phyloP scores from a whole-genome alignment of 805 yeast species.

The Saccharomycopsis sp. region DNA sequence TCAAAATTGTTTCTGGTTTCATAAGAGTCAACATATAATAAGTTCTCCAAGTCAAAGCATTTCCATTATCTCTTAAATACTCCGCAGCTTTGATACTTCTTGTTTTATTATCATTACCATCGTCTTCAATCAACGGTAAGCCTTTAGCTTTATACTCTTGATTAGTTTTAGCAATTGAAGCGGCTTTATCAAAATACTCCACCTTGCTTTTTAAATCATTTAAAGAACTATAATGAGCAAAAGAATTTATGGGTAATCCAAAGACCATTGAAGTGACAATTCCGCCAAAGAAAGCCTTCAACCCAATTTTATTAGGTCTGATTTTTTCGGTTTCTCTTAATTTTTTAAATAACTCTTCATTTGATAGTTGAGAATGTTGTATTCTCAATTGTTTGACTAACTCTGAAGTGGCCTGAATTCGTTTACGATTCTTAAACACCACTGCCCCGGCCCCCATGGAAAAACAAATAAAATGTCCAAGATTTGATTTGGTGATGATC shows the following conservation, averaged over 20 bases:
- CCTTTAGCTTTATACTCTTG: constrained; percentile 1
- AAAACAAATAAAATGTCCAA: constrained; percentile 1
- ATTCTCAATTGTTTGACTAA: background rate
- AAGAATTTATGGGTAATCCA: background rate
- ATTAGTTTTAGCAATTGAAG: background rate
- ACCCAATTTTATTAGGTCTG: constrained; percentile 6
- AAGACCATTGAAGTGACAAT: constrained; percentile 1
- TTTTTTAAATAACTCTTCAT: constrained; percentile 5
- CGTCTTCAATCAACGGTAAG: background rate
- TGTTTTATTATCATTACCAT: no score
- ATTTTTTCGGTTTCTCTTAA: background rate
- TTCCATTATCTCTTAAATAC: background rate
- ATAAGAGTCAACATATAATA: constrained; percentile 10
- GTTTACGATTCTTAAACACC: constrained; percentile 7
- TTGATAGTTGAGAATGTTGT: background rate
- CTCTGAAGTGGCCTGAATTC: constrained; percentile 1
- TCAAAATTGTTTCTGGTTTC: constrained; percentile 6
- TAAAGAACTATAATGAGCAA: background rate
- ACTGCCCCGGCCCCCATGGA: constrained; percentile 7
- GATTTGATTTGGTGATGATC: background rate
- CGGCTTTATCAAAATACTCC: background rate
- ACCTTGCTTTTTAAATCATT: background rate
- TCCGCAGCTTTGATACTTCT: no score
- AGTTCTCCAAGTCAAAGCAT: constrained; percentile 3
- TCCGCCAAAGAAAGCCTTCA: constrained; percentile 7